A percentile compares a stretch with the other conserved stretches of the same genome.
Evolutionary conservation across 2,329 filamentous ascomycete species (phyloP).

Genomic region (Fusarium temperatum): DNA sequence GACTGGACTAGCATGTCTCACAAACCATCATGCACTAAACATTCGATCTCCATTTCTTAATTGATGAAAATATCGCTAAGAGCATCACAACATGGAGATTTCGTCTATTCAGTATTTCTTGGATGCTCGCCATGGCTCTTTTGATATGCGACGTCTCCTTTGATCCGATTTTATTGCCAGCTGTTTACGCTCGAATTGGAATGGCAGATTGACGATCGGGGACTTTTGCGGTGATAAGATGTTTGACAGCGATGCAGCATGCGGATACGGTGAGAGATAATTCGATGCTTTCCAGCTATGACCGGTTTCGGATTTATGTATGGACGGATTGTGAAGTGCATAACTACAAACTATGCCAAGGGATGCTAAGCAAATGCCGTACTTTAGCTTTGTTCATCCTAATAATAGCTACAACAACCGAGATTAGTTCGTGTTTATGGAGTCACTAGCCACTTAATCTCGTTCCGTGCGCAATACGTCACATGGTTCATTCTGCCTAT

Average conservation of each 20-base stretch:
- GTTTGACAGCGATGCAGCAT: no score
- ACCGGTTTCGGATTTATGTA: no score
- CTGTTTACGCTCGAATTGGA: fast-evolving
- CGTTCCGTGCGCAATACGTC: neutral
- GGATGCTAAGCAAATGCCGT: neutral
- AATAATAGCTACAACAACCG: neutral
- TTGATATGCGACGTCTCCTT: neutral
- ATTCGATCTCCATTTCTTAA: neutral
- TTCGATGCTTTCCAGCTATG: neutral
- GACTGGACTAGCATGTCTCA: neutral
- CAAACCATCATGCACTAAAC: neutral
- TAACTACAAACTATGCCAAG: fast-evolving
- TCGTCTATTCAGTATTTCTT: neutral
- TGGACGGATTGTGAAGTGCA: neutral
- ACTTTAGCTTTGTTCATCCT: neutral
- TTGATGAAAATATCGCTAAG: neutral
- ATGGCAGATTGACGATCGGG: fast-evolving
- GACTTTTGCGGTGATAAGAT: no score
- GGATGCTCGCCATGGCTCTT: fast-evolving
- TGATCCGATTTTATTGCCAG: fast-evolving
- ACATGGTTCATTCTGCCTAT: neutral
- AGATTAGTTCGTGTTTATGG: slow-evolving; percentile 22
- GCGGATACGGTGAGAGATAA: neutral
- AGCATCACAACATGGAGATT: fast-evolving
- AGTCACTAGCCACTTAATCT: neutral